Evolutionary conservation across 176 grass and related monocot species (phyloP).

Genomic region (Hyparrhenia diplandra): DNA sequence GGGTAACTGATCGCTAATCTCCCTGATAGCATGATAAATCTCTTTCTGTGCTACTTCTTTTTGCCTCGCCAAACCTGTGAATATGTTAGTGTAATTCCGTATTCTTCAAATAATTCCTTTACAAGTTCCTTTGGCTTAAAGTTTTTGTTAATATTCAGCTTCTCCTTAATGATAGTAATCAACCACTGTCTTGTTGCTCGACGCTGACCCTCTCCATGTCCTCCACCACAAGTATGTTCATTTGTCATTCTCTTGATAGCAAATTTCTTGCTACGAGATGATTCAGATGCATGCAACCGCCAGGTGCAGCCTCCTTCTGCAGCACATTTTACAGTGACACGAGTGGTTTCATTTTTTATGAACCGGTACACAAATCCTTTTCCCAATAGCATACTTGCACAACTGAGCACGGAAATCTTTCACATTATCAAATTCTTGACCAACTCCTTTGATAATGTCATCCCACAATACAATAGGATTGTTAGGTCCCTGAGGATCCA

Average conservation of each 20-base stretch:
- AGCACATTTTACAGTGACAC: constrained; percentile 78
- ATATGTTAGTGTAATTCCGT: constrained; percentile 71
- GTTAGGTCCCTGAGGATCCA: constrained; percentile 14
- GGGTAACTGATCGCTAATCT: constrained; percentile 77
- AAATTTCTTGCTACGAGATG: constrained; percentile 90
- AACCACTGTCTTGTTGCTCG: constrained; percentile 91
- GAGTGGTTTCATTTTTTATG: constrained; percentile 87
- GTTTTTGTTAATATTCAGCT: constrained; percentile 50
- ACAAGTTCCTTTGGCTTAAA: constrained; percentile 86
- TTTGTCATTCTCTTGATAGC: constrained; percentile 88
- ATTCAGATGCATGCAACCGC: constrained; percentile 88
- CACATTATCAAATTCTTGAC: constrained; percentile 97
- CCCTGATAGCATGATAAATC: constrained; percentile 75
- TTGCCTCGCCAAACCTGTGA: constrained; percentile 93
- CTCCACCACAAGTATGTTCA: constrained; percentile 82
- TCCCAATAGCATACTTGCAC: constrained; percentile 87
- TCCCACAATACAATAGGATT: constrained; percentile 47
- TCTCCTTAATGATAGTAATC: constrained; percentile 87
- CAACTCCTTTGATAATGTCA: constrained; percentile 74
- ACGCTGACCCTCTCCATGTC: constrained; percentile 62
- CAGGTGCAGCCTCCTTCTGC: constrained; percentile 70
- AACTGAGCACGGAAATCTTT: constrained; percentile 92
- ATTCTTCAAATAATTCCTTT: constrained; percentile 79
- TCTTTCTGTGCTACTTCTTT: constrained; percentile 86
- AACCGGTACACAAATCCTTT: constrained; percentile 90